Evolutionary conservation across 176 grass and related monocot genomes (phyloP), one percentile per base, ranked within the genome.

Genomic region (Miscanthus lutarioriparius): DNA sequence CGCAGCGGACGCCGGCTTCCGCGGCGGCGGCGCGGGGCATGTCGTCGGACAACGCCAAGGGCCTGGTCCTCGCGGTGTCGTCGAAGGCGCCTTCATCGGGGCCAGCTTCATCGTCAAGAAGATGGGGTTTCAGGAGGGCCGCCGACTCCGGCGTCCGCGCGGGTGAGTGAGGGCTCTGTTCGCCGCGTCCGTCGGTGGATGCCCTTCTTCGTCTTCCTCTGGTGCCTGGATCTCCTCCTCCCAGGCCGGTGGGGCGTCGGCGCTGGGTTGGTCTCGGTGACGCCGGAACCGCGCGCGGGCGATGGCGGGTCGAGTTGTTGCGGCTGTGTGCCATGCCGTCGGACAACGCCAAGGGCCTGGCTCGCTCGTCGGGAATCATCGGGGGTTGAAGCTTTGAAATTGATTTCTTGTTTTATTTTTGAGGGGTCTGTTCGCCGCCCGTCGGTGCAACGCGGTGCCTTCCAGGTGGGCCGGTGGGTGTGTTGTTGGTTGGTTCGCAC

Each of bases 11-110:
- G 48, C 81, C 82, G 63, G 69, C 78, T 35, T 78, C 86, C 15
- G 49, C 82, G 26, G 69, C 30, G 33, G 67, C 19, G 11, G 17
- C 44, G 13, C 79, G 64, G 84, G 95, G 64, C 73, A 91, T 97
- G 92, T 94, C 90, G 68, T 75, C 75, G 65, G 95, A 97, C 87
- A 97, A 94, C 88, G 86, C 84, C 64, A 94, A 79, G 61, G 95
- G 95, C 26, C 87, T 97, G 70, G 74, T 88, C 33, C 95, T 97
- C 32, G 95, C 95, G 23, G 79, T 94, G 70, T 97, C 95, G 11
- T 97, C 95, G 2, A 97, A n/a, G n/a, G 94, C 59, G 67, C 90
- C 80, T 94, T 94, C 81, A 94, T 94, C 80, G 92, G 92, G 30
- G 84, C 80, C 8, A 94, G 92, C 77, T 94, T 94, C 72, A 91